Conservation (phyloP, 1,139 yeast genomes). For the Spathaspora sp. region DNA sequence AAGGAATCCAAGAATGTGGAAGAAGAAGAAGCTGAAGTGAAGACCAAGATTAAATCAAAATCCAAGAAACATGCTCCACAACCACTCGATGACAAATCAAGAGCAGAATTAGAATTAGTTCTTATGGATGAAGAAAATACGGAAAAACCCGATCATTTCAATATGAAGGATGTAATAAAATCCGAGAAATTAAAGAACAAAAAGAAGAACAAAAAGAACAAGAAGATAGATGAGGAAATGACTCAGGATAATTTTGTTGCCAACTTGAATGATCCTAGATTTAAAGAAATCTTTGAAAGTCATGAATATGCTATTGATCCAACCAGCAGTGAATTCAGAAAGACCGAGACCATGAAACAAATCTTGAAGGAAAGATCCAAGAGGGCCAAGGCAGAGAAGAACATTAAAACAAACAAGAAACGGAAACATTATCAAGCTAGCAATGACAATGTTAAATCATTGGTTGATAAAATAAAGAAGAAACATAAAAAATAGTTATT, state of each 20-base stretch:
- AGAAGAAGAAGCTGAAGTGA: conserved; percentile 28
- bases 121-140: conserved; percentile 63
- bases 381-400: conserved; percentile 33
- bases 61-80: conserved; percentile 13
- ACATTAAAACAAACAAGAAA: conserved; percentile 8
- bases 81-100: conserved; percentile 41
- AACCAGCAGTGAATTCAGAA: conserved; percentile 81
- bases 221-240: conserved; percentile 40
- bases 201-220: conserved; percentile 37
- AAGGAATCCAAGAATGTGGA: conserved; percentile 55
- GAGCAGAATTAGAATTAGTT: conserved; percentile 74
- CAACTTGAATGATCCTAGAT: conserved; percentile 79
- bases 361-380: conserved; percentile 73
- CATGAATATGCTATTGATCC: conserved; percentile 94
- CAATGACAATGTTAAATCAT: conserved; percentile 17
- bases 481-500: conserved; percentile 18
- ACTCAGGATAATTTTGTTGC: conserved; percentile 66
- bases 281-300: conserved; percentile 80
- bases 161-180: conserved; percentile 74
- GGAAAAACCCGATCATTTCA: conserved; percentile 59
- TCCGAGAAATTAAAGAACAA: conserved; percentile 70
- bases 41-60: conserved; percentile 27
- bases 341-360: conserved; percentile 83
- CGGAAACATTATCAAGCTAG: conserved; percentile 13
- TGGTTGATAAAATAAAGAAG: conserved; percentile 41